These are phyloP conservation scores for Tieghemiomyces parasiticus DNA, from an alignment of 192 early-diverging fungal species.

Conservation along the genomic window DNA sequence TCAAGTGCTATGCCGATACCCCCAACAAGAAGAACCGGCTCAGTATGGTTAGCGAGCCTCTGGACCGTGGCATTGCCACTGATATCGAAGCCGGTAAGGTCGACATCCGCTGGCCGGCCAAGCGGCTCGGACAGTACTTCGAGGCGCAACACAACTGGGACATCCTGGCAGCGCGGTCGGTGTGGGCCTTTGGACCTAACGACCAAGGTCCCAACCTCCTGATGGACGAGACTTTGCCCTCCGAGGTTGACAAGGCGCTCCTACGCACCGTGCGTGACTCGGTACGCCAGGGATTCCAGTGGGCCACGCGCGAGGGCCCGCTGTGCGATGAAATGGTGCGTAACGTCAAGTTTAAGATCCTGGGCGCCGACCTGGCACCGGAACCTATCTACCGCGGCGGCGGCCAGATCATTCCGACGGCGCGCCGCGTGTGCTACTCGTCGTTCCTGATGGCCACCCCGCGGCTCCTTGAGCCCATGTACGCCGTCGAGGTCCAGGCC, in stretches of 20 bases:
- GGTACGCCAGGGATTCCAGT: conserved; percentile 93
- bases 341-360: conserved; percentile 86
- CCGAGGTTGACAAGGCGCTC: conserved; percentile 77
- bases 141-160: conserved; percentile 87
- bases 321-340: conserved; percentile 96
- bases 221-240: conserved; percentile 88
- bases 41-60: conserved; percentile 87
- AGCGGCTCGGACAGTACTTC: conserved; percentile 64
- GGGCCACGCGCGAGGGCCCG: conserved; percentile 93
- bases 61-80: conserved; percentile 81
- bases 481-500: conserved; percentile 91
- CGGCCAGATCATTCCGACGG: conserved; percentile 93
- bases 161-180: conserved; percentile 74
- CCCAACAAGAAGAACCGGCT: conserved; percentile 98
- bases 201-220: conserved; percentile 85
- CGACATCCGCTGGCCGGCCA: conserved; percentile 51
- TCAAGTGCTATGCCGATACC: conserved; percentile 95
- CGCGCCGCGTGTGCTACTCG: conserved; percentile 92
- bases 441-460: conserved; percentile 91
- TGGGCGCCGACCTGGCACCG: conserved; percentile 67
- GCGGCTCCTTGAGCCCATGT: conserved; percentile 94
- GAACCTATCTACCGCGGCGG: conserved; percentile 86
- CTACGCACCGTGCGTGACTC: conserved; percentile 67
- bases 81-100: conserved; percentile 79
- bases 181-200: conserved; percentile 98